Evolutionary conservation across 1,139 yeast genomes (phyloP).

Genomic region (Zhuliangozyma blackwelliae): DNA sequence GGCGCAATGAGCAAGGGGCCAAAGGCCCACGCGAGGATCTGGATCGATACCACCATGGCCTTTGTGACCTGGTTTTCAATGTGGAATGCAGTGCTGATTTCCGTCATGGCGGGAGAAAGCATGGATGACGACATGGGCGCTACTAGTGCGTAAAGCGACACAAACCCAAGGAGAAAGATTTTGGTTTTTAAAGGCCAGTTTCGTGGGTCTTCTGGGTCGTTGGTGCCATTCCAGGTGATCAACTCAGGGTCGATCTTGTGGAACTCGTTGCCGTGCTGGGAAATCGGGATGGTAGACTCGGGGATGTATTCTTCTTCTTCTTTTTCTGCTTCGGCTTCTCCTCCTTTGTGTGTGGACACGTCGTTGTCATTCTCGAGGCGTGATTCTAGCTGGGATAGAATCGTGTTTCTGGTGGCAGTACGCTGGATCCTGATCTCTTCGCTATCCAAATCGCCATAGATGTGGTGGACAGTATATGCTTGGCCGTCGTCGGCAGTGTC

Average conservation of each 20-base stretch:
- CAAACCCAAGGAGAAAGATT: constrained; percentile 27
- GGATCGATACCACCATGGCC: constrained; percentile 42
- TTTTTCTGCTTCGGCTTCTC: constrained; percentile 10
- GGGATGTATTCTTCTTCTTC: constrained; percentile 13
- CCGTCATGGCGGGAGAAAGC: constrained; percentile 40
- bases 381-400: constrained; percentile 30
- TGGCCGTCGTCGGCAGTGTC: constrained; percentile 2
- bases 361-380: constrained; percentile 13
- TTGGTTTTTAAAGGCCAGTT: constrained; percentile 33
- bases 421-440: constrained; percentile 31
- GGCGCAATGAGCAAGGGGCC: constrained; percentile 46
- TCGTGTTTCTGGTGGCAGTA: constrained; percentile 34
- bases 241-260: constrained; percentile 39
- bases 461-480: constrained; percentile 27
- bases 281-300: constrained; percentile 24
- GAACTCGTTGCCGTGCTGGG: constrained; percentile 36
- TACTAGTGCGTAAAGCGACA: constrained; percentile 39
- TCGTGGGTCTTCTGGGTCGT: constrained; percentile 38
- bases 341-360: too few species aligned
- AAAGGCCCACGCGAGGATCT: constrained; percentile 44
- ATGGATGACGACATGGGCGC: constrained; percentile 47
- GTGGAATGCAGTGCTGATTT: constrained; percentile 30
- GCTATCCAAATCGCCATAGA: constrained; percentile 31
- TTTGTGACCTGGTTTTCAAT: constrained; percentile 26
- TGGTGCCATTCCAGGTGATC: constrained; percentile 36